Evolutionary conservation across 805 yeast genomes (phyloP).

Genomic region (Teunomyces tritomae): DNA sequence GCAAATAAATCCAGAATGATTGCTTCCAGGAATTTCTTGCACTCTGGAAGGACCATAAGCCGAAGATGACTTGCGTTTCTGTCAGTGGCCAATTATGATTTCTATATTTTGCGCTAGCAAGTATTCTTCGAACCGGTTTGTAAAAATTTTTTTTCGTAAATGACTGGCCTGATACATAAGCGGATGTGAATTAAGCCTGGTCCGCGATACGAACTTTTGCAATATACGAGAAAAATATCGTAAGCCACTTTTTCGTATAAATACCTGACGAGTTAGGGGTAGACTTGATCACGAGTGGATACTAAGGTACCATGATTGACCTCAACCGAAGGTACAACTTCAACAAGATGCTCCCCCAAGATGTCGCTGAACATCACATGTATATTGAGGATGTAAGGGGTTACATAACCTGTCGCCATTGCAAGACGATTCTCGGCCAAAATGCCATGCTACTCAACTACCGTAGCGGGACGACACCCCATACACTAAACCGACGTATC

Average conservation of each 20-base stretch:
- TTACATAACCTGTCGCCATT: background rate
- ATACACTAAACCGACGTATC: background rate
- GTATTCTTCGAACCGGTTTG: background rate
- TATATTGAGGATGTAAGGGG: background rate
- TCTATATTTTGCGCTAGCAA: too few species aligned
- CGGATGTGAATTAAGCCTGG: background rate
- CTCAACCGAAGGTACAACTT: background rate
- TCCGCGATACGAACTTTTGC: background rate
- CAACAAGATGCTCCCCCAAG: background rate
- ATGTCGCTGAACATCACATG: background rate
- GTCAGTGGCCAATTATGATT: too few species aligned
- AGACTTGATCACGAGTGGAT: background rate
- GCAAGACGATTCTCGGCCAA: background rate
- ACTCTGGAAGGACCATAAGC: too few species aligned
- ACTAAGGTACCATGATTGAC: background rate
- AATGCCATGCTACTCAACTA: background rate
- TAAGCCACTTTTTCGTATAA: background rate
- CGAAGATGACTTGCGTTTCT: too few species aligned
- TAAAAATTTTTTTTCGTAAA: background rate
- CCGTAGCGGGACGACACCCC: background rate
- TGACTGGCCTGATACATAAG: background rate
- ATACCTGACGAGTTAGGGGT: background rate
- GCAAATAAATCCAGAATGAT: too few species aligned
- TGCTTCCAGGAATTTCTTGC: too few species aligned
- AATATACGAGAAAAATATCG: constrained; percentile 1